Evolutionary conservation across 345 rosid species (phyloP).

Genomic region (Rhizophora apiculata): DNA sequence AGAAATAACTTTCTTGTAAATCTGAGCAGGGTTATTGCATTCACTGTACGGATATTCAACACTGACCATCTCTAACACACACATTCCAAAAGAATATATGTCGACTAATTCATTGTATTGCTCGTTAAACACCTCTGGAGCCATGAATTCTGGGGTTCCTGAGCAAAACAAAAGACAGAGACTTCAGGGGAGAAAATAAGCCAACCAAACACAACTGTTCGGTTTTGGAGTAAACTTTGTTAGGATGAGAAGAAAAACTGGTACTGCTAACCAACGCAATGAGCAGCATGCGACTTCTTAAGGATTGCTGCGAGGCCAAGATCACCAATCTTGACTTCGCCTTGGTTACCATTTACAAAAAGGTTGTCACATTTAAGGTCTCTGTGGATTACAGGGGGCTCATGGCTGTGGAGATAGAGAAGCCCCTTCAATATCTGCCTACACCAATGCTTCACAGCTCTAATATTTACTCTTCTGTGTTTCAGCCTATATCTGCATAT

Average conservation of each 20-base stretch:
- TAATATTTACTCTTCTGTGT: constrained; percentile 81
- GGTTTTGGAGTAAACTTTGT: background rate
- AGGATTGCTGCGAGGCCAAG: constrained; percentile 95
- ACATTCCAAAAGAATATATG: constrained; percentile 96
- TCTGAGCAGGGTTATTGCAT: constrained; percentile 91
- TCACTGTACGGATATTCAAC: constrained; percentile 96
- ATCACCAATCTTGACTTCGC: constrained; percentile 95
- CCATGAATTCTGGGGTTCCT: constrained; percentile 99
- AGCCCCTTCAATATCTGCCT: constrained; percentile 90
- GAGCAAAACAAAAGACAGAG: constrained; percentile 11
- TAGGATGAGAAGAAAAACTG: background rate
- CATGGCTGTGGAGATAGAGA: constrained; percentile 61
- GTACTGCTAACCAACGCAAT: constrained; percentile 63
- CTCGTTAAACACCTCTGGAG: constrained; percentile 98
- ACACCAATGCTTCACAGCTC: constrained; percentile 97
- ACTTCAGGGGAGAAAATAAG: background rate
- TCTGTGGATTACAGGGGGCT: constrained; percentile 79
- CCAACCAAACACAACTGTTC: too few species aligned
- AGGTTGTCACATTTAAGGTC: constrained; percentile 97
- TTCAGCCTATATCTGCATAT: constrained; percentile 67
- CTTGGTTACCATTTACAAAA: constrained; percentile 89
- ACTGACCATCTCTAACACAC: constrained; percentile 94
- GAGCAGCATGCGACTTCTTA: constrained; percentile 75
- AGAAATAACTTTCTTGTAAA: constrained; percentile 93
- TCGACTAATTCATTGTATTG: constrained; percentile 93